Evolutionary conservation across 352 stramenopile species (phyloP).

Genomic region (Bremia lactucae): DNA sequence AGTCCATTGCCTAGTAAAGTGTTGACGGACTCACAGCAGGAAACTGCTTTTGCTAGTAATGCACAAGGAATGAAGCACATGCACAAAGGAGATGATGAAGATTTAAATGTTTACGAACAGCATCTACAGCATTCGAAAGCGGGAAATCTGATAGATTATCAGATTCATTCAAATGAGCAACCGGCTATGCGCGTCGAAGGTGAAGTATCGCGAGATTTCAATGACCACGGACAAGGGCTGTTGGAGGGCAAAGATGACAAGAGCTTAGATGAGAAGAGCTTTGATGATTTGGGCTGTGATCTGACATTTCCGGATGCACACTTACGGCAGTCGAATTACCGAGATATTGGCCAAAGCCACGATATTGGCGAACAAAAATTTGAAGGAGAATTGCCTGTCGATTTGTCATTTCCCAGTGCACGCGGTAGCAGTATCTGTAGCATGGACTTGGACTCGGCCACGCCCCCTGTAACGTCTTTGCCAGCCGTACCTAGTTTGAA

Average conservation of each 20-base stretch:
- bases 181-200: not conserved
- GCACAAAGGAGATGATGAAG: conserved; percentile 3
- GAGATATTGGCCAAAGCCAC: no score
- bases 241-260: not conserved
- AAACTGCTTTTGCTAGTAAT: not conserved
- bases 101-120: conserved; percentile 9
- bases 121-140: conserved; percentile 4
- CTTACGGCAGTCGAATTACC: no score
- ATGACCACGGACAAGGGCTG: conserved; percentile 3
- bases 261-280: no score
- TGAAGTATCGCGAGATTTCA: not conserved
- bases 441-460: conserved; percentile 11
- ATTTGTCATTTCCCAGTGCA: conserved; percentile 12
- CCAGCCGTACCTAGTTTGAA: no score
- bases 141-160: conserved; percentile 10
- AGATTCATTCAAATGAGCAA: not conserved
- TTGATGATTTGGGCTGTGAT: no score
- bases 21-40: conserved; percentile 3
- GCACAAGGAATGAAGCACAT: not conserved
- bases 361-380: conserved; percentile 15
- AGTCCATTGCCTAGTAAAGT: conserved; percentile 25
- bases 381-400: conserved; percentile 12
- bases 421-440: conserved; percentile 18
- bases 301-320: no score
- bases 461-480: conserved; percentile 17